Conservation (phyloP, 805 yeast species). For the Candida easanensis region DNA sequence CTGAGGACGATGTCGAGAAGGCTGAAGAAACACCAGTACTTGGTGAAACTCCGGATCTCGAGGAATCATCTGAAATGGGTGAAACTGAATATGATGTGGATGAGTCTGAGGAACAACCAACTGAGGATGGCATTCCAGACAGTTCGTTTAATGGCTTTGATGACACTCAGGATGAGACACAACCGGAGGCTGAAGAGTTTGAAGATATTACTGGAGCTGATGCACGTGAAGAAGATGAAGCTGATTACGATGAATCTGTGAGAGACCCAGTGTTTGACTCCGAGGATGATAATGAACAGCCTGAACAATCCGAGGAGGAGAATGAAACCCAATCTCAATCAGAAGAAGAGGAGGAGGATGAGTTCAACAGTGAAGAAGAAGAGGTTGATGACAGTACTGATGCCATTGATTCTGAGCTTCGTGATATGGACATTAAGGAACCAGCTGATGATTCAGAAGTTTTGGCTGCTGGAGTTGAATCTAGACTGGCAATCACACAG, state of each 20-base stretch:
- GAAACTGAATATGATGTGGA: too few species aligned
- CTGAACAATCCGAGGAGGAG: constrained; percentile 7
- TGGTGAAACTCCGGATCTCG: too few species aligned
- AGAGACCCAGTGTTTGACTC: constrained; percentile 1
- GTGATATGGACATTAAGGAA: constrained; percentile 2
- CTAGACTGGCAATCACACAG: not conserved
- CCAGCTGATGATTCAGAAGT: not conserved
- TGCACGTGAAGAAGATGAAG: constrained; percentile 1
- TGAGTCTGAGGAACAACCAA: not conserved
- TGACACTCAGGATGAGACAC: constrained; percentile 1
- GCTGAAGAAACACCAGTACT: too few species aligned
- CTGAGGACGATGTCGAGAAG: not conserved
- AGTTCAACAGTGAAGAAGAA: constrained; percentile 1
- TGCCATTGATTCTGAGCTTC: not conserved
- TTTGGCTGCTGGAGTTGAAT: not conserved
- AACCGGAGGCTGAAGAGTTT: not conserved
- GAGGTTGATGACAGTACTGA: constrained; percentile 1
- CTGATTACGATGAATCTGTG: not conserved
- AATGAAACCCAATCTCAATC: not conserved
- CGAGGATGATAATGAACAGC: constrained; percentile 4
- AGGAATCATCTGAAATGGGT: too few species aligned
- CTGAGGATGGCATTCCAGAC: constrained; percentile 1
- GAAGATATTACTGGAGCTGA: not conserved
- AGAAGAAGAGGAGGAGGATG: constrained; percentile 1
- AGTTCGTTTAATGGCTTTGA: constrained; percentile 8